Percentiles rank a stretch among this genome's conserved stretches.
Conservation (phyloP, 768 basidiomycete genomes). For the Cyathus striatus region DNA sequence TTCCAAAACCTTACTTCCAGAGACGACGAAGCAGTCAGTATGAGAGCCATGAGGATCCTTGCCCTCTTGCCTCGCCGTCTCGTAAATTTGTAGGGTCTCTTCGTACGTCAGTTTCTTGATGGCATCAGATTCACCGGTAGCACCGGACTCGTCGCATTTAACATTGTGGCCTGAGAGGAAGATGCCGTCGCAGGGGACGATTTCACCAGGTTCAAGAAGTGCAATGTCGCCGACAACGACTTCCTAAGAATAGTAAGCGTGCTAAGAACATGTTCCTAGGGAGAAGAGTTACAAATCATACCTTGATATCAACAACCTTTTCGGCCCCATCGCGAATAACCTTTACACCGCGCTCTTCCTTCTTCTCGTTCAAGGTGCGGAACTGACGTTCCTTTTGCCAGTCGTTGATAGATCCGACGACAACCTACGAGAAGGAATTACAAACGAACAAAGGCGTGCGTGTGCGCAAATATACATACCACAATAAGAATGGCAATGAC, state of each 20-base stretch:
- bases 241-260: constrained; percentile 44
- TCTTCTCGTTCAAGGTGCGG: constrained; percentile 85
- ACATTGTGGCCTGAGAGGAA: constrained; percentile 92
- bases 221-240: constrained; percentile 94
- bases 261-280: no score
- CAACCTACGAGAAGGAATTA: constrained; percentile 39
- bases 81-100: constrained; percentile 56
- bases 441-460: not conserved
- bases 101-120: constrained; percentile 84
- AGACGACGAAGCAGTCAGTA: constrained; percentile 87
- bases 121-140: constrained; percentile 95
- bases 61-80: constrained; percentile 21
- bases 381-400: constrained; percentile 99
- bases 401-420: constrained; percentile 94
- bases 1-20: constrained; percentile 90
- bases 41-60: constrained; percentile 40
- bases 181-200: constrained; percentile 93
- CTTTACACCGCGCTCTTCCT: constrained; percentile 89
- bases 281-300: constrained; percentile 18
- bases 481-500: constrained; percentile 74
- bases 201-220: constrained; percentile 90
- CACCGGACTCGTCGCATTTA: constrained; percentile 92
- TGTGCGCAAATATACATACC: constrained; percentile 34
- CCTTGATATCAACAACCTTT: constrained; percentile 77
- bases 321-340: constrained; percentile 72